phyloP scores from a whole-genome alignment of 768 basidiomycete species.

The Lepiota venenata region DNA sequence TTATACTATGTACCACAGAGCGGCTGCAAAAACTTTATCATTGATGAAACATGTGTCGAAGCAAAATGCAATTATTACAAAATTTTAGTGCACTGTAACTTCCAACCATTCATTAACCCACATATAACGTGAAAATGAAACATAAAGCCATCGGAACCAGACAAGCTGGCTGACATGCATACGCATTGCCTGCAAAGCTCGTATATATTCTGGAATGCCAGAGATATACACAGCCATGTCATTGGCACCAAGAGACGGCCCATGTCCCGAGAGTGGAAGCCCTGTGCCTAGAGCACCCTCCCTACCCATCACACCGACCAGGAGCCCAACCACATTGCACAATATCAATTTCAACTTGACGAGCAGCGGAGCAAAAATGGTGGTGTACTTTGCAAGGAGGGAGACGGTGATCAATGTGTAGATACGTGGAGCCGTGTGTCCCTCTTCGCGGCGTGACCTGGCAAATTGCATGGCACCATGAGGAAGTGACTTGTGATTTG shows the following conservation, averaged over 20 bases:
- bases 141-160: conserved; percentile 89
- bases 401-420: conserved; percentile 64
- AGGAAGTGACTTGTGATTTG: conserved; percentile 78
- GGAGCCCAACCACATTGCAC: background rate
- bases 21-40: no score
- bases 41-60: no score
- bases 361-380: conserved; percentile 46
- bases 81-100: conserved; percentile 21
- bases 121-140: conserved; percentile 82
- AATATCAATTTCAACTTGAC: conserved; percentile 42
- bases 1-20: no score
- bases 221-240: conserved; percentile 50
- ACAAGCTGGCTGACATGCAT: conserved; percentile 73
- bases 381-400: conserved; percentile 55
- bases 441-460: conserved; percentile 17
- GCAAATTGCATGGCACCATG: conserved; percentile 49
- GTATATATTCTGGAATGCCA: conserved; percentile 50
- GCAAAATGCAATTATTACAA: no score
- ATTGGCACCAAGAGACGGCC: background rate
- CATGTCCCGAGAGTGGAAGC: background rate
- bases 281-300: conserved; percentile 13
- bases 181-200: conserved; percentile 64
- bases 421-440: conserved; percentile 31
- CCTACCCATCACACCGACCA: conserved; percentile 13
- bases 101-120: conserved; percentile 87